Evolutionary conservation across 1,284 basidiomycete species (phyloP), one percentile per base, ranked within the genome.

Genomic region (Paramarasmius palmivorus): DNA sequence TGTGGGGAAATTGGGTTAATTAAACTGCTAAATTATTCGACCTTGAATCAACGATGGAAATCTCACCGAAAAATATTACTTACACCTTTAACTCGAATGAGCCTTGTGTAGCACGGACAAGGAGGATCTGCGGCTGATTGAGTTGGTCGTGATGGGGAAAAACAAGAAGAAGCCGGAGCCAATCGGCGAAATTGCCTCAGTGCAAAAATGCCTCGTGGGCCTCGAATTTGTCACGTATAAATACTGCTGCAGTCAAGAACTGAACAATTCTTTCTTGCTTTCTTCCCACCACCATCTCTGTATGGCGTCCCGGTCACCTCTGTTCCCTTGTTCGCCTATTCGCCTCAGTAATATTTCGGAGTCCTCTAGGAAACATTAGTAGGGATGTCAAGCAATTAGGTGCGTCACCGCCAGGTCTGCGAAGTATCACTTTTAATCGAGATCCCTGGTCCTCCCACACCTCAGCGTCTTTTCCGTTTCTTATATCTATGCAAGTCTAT

Each of bases 1-100:
- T 63, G 25, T 64, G 60, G 61, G 17, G 41, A 8, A 44, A 44
- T 23, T 44, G 41, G 41, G 41, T 23, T 44, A 17, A 52, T 36
- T 22, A 40, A 40, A 40, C 39, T 17, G 12, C 17, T 17, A 19
- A n/a, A n/a, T n/a, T n/a, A n/a, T n/a, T n/a, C n/a, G n/a, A n/a
- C n/a, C n/a, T n/a, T n/a, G n/a, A n/a, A n/a, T n/a, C n/a, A n/a
- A n/a, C n/a, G n/a, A n/a, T n/a, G n/a, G n/a, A n/a, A n/a, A n/a
- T n/a, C n/a, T n/a, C n/a, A n/a, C n/a, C n/a, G n/a, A n/a, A n/a
- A n/a, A n/a, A n/a, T n/a, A n/a, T n/a, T n/a, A n/a, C n/a, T n/a
- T n/a, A n/a, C n/a, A n/a, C n/a, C n/a, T n/a, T n/a, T n/a, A n/a
- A n/a, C n/a, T n/a, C n/a, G n/a, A n/a, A n/a, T n/a, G n/a, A n/a